Evolutionary conservation across 805 yeast species (phyloP), one percentile per base, ranked within the genome.

Genomic region (Huiozyma sinensis): DNA sequence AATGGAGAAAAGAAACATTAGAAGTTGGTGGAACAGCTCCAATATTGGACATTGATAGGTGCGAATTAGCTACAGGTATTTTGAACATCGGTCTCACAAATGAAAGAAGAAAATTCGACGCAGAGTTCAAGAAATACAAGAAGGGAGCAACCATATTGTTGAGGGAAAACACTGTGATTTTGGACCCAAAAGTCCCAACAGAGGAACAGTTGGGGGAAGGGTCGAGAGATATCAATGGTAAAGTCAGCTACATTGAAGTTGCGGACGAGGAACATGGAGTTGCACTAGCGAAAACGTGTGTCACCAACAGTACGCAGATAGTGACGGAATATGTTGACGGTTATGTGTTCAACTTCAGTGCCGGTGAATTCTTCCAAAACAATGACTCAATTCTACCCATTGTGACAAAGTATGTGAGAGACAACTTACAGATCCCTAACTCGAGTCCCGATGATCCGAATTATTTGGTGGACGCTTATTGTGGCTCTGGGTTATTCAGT

Each of bases 341-440:
- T 1, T 77, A 72, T 62, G 74, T 79, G 41, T 92, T 92, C 64
- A 81, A 84, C 56, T 92, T 86, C 63, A 80, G 88, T 31, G 97
- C 97, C 0, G 95, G 95, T 44, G 95, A 89, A 61, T 92, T 92
- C 60, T 92, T 92, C 71, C 98, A 90, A 66, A 90, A 90, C 66
- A 90, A 90, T 66, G 89, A 88, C 63, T 81, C 95, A 17, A 90
- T 92, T 28, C 67, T 92, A 49, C 95, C 97, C 3, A 62, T 69
- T 3, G 94, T 92, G 13, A 83, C 95, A 5, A 69, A 71, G 36
- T 89, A 86, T 59, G 98, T 92, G 12, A 76, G 81, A 47, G 72
- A 77, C 7, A 85, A 86, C 55, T 65, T 89, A 42, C 69, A 69
- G 40, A 63, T 77, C 33, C 65, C 71, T 8, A 54, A 52, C n/a